Conservation (phyloP, 2,329 filamentous ascomycete genomes). For the Aspergillus sp. region DNA sequence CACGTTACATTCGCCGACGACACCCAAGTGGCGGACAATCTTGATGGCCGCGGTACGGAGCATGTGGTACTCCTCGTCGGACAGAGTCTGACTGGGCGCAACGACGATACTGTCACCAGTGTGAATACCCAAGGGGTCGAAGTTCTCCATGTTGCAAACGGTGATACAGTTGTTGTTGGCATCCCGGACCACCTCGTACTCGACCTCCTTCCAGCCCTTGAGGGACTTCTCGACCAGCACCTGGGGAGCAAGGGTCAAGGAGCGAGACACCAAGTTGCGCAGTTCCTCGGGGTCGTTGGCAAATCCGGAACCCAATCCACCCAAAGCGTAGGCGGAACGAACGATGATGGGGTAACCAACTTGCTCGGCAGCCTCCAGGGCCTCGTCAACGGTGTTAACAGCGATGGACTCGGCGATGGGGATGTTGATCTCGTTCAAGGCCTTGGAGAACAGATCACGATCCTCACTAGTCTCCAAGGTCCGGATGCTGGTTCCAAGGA, state of each 20-base stretch:
- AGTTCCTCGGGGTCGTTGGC: conserved; percentile 93
- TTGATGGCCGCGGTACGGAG: conserved; percentile 96
- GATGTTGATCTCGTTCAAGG: conserved; percentile 94
- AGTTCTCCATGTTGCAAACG: conserved; percentile 99
- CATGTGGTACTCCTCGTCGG: conserved; percentile 99
- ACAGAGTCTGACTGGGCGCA: conserved; percentile 92
- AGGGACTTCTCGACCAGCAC: conserved; percentile 98
- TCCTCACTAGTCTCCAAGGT: conserved; percentile 95
- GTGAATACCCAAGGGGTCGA: conserved; percentile 94
- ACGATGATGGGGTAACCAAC: conserved; percentile 98
- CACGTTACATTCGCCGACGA: conserved; percentile 98
- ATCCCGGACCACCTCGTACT: conserved; percentile 97
- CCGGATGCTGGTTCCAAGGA: conserved; percentile 90
- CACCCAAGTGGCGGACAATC: conserved; percentile 93
- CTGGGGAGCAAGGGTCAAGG: conserved; percentile 89
- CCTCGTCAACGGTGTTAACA: conserved; percentile 87
- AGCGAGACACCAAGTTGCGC: conserved; percentile 87
- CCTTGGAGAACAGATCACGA: conserved; percentile 92
- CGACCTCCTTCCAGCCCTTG: conserved; percentile 99
- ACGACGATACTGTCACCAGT: conserved; percentile 99
- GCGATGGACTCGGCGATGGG: conserved; percentile 96
- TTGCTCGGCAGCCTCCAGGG: conserved; percentile 77
- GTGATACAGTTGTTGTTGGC: conserved; percentile 98
- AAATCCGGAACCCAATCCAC: conserved; percentile 94
- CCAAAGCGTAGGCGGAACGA: conserved; percentile 92